phyloP scores from a whole-genome alignment of 1,139 yeast species.

The Suhomyces coccinellae region DNA sequence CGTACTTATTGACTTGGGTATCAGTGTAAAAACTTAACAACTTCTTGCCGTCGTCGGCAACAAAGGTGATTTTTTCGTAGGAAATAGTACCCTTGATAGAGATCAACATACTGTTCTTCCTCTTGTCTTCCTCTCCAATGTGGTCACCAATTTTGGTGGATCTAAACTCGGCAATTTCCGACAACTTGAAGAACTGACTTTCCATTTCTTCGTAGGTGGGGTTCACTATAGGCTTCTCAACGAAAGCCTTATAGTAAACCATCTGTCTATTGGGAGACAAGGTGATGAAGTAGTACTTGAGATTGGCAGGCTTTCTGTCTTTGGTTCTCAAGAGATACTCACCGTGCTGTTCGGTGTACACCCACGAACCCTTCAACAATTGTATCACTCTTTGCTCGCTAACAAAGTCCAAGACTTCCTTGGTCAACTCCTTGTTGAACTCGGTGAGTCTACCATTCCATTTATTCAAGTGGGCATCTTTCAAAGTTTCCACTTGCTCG shows the following conservation, averaged over 20 bases:
- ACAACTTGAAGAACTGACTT: conserved; percentile 29
- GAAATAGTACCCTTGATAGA: conserved; percentile 55
- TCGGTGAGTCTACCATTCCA: conserved; percentile 44
- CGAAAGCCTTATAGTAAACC: conserved; percentile 61
- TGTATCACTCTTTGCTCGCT: conserved; percentile 74
- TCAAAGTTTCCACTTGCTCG: conserved; percentile 52
- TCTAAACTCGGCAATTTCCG: conserved; percentile 43
- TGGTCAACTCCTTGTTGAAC: conserved; percentile 53
- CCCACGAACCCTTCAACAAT: conserved; percentile 82
- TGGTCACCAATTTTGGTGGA: conserved; percentile 46
- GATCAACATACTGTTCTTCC: conserved; percentile 41
- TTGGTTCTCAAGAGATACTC: conserved; percentile 36
- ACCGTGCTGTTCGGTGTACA: conserved; percentile 65
- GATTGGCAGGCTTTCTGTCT: conserved; percentile 23
- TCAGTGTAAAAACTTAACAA: conserved; percentile 66
- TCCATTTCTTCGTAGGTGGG: conserved; percentile 63
- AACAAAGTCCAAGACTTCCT: conserved; percentile 74
- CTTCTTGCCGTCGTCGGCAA: conserved; percentile 42
- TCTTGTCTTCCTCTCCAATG: conserved; percentile 41
- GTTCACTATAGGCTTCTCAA: conserved; percentile 42
- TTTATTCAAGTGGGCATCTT: conserved; percentile 26
- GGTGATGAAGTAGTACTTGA: conserved; percentile 55
- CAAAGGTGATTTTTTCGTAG: conserved; percentile 54
- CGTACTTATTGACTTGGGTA: conserved; percentile 65
- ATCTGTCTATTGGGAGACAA: conserved; percentile 72